A percentile compares a stretch with the other conserved stretches of the same genome.
These are phyloP conservation scores for Diaporthe helianthi DNA, from an alignment of 2,329 filamentous ascomycete genomes.

Conservation along the genomic window DNA sequence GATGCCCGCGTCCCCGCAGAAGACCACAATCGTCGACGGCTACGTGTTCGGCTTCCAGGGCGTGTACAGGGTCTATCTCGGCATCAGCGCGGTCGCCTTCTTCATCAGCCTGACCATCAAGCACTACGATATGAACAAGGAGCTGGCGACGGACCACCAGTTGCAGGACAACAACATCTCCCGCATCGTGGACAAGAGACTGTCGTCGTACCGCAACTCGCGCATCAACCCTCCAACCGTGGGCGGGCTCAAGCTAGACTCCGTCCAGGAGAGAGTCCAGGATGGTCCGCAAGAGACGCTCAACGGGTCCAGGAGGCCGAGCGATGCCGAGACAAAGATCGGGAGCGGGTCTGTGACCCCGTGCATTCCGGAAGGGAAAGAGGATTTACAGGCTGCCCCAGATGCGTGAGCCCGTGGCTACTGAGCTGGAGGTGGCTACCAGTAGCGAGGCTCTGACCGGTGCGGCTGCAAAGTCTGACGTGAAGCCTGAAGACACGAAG, in stretches of 20 bases:
- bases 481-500: neutral
- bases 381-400: neutral
- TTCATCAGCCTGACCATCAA: constrained; percentile 60
- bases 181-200: constrained; percentile 28
- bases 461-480: neutral
- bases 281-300: constrained; percentile 14
- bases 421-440: neutral
- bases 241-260: constrained; percentile 4
- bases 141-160: constrained; percentile 55
- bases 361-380: neutral
- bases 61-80: constrained; percentile 62
- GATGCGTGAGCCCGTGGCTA: neutral
- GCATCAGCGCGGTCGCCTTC: constrained; percentile 56
- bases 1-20: constrained; percentile 36
- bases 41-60: constrained; percentile 62
- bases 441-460: neutral
- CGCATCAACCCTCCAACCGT: neutral
- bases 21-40: constrained; percentile 39
- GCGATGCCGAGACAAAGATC: constrained; percentile 7
- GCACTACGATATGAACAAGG: constrained; percentile 55
- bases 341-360: constrained; percentile 7
- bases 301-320: constrained; percentile 9
- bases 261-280: constrained; percentile 21
- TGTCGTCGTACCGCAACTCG: constrained; percentile 24
- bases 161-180: constrained; percentile 44